phyloP scores from a whole-genome alignment of 352 stramenopile genomes.

The Thalassiosira pacifica region DNA sequence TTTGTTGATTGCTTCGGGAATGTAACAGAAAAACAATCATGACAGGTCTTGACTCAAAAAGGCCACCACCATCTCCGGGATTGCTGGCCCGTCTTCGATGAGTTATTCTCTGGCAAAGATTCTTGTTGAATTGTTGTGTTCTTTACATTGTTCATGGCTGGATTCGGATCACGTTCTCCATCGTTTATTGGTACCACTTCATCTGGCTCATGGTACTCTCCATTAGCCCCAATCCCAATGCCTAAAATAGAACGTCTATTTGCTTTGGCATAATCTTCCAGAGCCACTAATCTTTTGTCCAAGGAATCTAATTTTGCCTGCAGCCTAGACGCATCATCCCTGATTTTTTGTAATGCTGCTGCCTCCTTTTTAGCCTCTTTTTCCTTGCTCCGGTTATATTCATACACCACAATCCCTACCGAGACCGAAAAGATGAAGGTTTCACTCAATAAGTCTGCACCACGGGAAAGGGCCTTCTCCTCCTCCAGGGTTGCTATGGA shows the following conservation, averaged over 20 bases:
- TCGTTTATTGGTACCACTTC: conserved; percentile 59
- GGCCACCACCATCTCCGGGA: conserved; percentile 44
- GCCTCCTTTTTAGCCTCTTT: conserved; percentile 73
- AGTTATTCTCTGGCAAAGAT: neutral
- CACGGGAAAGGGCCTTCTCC: conserved; percentile 72
- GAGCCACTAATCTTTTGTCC: conserved; percentile 75
- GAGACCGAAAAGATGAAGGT: conserved; percentile 79
- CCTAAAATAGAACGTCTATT: conserved; percentile 57
- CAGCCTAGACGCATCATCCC: conserved; percentile 63
- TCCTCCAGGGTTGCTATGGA: conserved; percentile 79
- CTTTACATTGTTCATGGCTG: neutral
- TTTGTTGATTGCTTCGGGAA: too few relatives aligned
- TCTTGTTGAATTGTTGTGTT: conserved; percentile 9
- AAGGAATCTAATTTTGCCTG: conserved; percentile 80
- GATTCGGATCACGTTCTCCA: neutral
- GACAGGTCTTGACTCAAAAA: conserved; percentile 23
- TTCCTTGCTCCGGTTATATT: conserved; percentile 80
- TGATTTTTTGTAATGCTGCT: conserved; percentile 59
- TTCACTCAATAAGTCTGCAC: conserved; percentile 85
- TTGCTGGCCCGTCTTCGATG: conserved; percentile 9
- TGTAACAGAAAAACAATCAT: too few relatives aligned
- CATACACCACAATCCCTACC: conserved; percentile 67
- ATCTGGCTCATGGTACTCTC: conserved; percentile 54
- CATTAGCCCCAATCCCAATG: conserved; percentile 33
- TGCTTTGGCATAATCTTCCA: conserved; percentile 79